Percentiles rank a stretch among this genome's conserved stretches.
Evolutionary conservation across 345 rosid genomes (phyloP).

Genomic region (Camelina hispida): DNA sequence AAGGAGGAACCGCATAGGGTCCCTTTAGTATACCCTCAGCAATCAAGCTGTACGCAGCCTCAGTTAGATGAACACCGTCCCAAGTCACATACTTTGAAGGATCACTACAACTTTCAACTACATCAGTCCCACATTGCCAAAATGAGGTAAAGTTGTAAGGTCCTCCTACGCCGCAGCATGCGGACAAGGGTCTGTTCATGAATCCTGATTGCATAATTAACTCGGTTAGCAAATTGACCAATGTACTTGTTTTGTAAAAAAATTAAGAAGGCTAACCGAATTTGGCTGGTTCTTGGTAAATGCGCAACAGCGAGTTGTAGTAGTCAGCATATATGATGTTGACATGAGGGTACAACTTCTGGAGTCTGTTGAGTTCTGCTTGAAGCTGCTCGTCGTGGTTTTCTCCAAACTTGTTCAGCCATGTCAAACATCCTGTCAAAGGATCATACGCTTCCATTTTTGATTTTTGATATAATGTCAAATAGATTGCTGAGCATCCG

Average conservation of each 20-base stretch:
- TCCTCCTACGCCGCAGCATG: constrained; percentile 55
- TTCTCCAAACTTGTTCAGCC: constrained; percentile 49
- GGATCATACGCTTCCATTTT: constrained; percentile 48
- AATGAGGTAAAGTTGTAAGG: constrained; percentile 43
- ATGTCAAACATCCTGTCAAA: constrained; percentile 49
- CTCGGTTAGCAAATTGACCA: not conserved
- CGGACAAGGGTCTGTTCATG: constrained; percentile 21
- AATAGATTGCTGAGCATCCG: constrained; percentile 45
- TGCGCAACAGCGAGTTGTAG: constrained; percentile 34
- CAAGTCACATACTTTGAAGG: constrained; percentile 51
- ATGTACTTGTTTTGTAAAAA: not conserved
- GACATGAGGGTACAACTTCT: constrained; percentile 45
- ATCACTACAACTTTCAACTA: constrained; percentile 35
- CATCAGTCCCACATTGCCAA: constrained; percentile 29
- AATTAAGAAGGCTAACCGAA: constrained; percentile 43
- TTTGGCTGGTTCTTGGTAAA: constrained; percentile 42
- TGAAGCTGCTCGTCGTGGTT: constrained; percentile 50
- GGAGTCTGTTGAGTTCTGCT: constrained; percentile 33
- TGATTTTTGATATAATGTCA: constrained; percentile 43
- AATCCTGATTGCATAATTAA: constrained; percentile 40
- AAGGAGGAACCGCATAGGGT: constrained; percentile 31
- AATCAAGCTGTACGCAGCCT: constrained; percentile 37
- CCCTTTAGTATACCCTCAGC: constrained; percentile 38
- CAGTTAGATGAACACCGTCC: constrained; percentile 53
- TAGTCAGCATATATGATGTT: constrained; percentile 53